Conservation (phyloP, 805 yeast genomes). For the Wickerhamiella shivajii region DNA sequence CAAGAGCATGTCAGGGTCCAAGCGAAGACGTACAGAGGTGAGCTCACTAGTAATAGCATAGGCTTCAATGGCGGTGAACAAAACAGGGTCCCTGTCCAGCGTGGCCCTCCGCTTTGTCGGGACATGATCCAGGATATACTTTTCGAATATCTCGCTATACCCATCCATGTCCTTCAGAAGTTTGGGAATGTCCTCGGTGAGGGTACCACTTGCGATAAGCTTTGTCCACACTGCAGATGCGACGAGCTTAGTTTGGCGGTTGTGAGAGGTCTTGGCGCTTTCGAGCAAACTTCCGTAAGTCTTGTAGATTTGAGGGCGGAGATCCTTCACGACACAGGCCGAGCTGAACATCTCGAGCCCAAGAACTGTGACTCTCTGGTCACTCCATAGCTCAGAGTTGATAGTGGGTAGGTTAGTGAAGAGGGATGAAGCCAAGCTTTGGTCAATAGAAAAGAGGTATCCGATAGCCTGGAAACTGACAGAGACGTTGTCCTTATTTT, state of each 20-base stretch:
- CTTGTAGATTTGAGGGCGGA: slow-evolving; percentile 19
- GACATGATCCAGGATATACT: slow-evolving; percentile 11
- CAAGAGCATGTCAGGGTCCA: slow-evolving; percentile 10
- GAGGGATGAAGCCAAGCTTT: slow-evolving; percentile 16
- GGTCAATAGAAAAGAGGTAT: slow-evolving; percentile 20
- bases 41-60: slow-evolving; percentile 25
- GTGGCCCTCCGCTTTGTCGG: background rate
- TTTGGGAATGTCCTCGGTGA: slow-evolving; percentile 12
- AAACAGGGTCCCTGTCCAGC: background rate
- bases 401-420: slow-evolving; percentile 16
- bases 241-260: slow-evolving; percentile 16
- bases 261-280: slow-evolving; percentile 15
- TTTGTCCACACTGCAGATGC: slow-evolving; percentile 26
- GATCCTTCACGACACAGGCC: slow-evolving; percentile 22
- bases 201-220: slow-evolving; percentile 19
- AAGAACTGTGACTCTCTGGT: slow-evolving; percentile 15
- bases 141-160: slow-evolving; percentile 21
- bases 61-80: slow-evolving; percentile 24
- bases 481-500: background rate
- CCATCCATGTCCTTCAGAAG: slow-evolving; percentile 16
- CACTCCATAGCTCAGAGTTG: slow-evolving; percentile 10
- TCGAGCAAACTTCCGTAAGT: slow-evolving; percentile 16
- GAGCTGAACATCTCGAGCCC: slow-evolving; percentile 24
- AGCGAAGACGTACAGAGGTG: slow-evolving; percentile 20
- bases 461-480: slow-evolving; percentile 17